A percentile compares a stretch with the other conserved stretches of the same genome.
phyloP scores from a whole-genome alignment of 257 asterid species.

The Prunella vulgaris region DNA sequence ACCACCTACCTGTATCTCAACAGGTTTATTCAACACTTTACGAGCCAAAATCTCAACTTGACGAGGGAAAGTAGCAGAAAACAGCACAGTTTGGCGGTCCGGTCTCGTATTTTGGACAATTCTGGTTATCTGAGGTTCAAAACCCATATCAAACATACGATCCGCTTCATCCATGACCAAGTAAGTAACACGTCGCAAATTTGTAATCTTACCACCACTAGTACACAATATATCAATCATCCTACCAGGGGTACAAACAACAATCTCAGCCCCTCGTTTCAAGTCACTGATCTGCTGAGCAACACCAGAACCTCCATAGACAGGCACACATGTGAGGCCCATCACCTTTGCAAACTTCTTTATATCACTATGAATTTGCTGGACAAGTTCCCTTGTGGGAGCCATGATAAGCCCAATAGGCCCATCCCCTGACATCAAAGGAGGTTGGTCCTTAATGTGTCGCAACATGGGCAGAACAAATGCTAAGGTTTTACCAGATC shows the following conservation, averaged over 20 bases:
- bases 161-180: constrained; percentile 97
- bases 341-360: constrained; percentile 66
- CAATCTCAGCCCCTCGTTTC: constrained; percentile 90
- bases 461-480: constrained; percentile 93
- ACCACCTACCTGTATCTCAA: constrained; percentile 90
- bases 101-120: constrained; percentile 86
- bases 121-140: constrained; percentile 89
- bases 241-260: constrained; percentile 93
- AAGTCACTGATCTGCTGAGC: constrained; percentile 89
- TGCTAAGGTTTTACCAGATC: constrained; percentile 90
- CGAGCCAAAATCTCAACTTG: constrained; percentile 89
- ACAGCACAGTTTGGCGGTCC: constrained; percentile 85
- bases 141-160: constrained; percentile 95
- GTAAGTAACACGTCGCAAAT: constrained; percentile 84
- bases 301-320: constrained; percentile 92
- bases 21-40: constrained; percentile 78
- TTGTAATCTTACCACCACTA: constrained; percentile 82
- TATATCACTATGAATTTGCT: constrained; percentile 78
- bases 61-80: constrained; percentile 93
- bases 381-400: constrained; percentile 93
- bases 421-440: constrained; percentile 77
- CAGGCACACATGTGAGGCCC: constrained; percentile 82
- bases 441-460: constrained; percentile 88
- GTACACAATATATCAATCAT: constrained; percentile 92
- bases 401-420: constrained; percentile 94